Conservation (phyloP, 2,329 filamentous ascomycete genomes). For the Microcyclosporella mali region DNA sequence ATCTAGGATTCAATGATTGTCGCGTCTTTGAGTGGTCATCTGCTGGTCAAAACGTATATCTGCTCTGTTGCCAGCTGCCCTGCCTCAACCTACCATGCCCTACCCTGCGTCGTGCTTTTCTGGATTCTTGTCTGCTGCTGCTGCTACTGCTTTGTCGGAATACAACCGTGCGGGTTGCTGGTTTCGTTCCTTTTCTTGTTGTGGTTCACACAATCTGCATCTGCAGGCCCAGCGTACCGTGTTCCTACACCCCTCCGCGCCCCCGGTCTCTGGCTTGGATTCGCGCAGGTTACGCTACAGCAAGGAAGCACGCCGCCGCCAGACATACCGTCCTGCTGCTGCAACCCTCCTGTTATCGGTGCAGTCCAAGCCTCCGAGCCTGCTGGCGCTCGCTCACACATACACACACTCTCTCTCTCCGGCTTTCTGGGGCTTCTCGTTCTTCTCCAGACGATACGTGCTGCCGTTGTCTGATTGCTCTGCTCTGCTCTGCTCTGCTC, state of each 20-base stretch:
- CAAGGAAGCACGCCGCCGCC: constrained; percentile 21
- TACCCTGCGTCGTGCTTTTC: neutral
- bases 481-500: constrained; percentile 1
- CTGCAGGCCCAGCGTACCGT: neutral
- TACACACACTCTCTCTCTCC: too few species aligned
- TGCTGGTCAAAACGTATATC: constrained; percentile 21
- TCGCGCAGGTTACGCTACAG: constrained; percentile 29
- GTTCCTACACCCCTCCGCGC: neutral
- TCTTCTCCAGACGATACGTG: neutral
- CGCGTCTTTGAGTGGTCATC: too few species aligned
- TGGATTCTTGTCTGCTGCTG: neutral
- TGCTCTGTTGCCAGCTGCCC: constrained; percentile 9
- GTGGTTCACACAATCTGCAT: neutral
- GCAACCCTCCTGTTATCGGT: constrained; percentile 21
- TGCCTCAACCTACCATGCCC: neutral
- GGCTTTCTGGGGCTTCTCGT: neutral
- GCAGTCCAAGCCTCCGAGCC: constrained; percentile 26
- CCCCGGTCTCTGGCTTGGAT: constrained; percentile 12
- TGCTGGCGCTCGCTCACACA: too few species aligned
- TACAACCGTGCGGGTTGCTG: constrained; percentile 9
- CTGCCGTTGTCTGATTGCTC: constrained; percentile 4
- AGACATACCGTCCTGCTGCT: constrained; percentile 4
- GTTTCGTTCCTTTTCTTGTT: neutral
- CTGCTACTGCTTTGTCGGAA: neutral
- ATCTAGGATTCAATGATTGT: too few species aligned